Conservation (phyloP, 2,329 filamentous ascomycete species). For the Hymenoscyphus fructigenus region DNA sequence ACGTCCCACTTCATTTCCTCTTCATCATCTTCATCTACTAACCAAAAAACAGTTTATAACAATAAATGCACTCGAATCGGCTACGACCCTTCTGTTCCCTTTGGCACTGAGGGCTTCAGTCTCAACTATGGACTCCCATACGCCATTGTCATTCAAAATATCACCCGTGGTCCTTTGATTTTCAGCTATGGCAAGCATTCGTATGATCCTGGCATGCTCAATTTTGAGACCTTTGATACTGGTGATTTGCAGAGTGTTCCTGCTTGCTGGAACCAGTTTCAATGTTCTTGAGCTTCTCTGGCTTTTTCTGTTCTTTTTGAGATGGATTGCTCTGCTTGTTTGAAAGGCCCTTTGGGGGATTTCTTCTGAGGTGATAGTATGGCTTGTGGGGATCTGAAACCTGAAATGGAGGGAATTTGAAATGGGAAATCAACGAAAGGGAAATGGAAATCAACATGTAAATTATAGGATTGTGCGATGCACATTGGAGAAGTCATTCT, state of each 20-base stretch:
- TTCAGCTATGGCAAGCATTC: neutral
- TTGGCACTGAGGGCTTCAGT: neutral
- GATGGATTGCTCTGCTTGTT: too few species aligned
- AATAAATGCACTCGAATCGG: neutral
- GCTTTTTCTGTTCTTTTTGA: neutral
- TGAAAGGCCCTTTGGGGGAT: too few species aligned
- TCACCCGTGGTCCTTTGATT: neutral
- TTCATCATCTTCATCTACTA: neutral
- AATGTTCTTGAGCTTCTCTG: neutral
- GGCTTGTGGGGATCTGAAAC: too few species aligned
- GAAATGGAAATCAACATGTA: neutral
- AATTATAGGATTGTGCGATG: neutral
- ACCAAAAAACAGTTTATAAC: neutral
- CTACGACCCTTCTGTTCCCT: neutral
- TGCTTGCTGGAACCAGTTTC: neutral
- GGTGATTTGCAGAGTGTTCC: neutral
- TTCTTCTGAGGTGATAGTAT: too few species aligned
- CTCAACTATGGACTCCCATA: neutral
- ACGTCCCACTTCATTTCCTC: neutral
- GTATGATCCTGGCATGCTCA: neutral
- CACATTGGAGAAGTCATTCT: neutral
- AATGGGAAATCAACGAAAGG: neutral
- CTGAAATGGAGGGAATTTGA: neutral
- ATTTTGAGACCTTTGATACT: neutral
- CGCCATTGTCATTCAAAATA: neutral